phyloP scores from a whole-genome alignment of 768 basidiomycete species.

The Imleria badia region DNA sequence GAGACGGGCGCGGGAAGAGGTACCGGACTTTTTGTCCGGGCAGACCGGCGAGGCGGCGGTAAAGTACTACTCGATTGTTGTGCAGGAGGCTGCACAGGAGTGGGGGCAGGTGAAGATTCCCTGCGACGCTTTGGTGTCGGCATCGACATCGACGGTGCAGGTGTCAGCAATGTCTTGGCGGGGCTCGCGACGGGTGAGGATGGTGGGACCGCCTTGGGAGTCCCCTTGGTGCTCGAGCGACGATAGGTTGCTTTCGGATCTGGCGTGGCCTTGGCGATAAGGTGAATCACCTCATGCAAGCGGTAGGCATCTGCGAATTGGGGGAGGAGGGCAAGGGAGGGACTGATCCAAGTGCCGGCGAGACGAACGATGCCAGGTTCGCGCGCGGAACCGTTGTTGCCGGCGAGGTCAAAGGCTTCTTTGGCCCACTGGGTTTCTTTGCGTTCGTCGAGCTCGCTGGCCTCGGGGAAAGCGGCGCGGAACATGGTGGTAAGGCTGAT shows the following conservation, averaged over 20 bases:
- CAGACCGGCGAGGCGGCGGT: constrained; percentile 45
- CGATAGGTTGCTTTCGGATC: constrained; percentile 80
- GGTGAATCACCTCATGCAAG: constrained; percentile 57
- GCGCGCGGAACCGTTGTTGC: constrained; percentile 72
- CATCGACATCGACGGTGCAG: constrained; percentile 38
- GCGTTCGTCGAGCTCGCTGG: constrained; percentile 74
- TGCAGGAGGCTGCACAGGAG: constrained; percentile 13
- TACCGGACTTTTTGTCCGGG: constrained; percentile 44
- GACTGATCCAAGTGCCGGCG: constrained; percentile 85
- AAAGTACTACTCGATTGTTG: constrained; percentile 23
- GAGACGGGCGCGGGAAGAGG: constrained; percentile 28
- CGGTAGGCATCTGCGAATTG: constrained; percentile 65
- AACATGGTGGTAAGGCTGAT: constrained; percentile 96
- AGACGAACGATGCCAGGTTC: constrained; percentile 66
- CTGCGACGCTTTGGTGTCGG: constrained; percentile 63
- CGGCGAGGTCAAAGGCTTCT: constrained; percentile 68
- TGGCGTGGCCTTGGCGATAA: constrained; percentile 69
- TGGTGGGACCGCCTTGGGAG: constrained; percentile 28
- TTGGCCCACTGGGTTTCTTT: constrained; percentile 83
- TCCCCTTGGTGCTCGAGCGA: constrained; percentile 49
- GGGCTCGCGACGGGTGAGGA: constrained; percentile 27
- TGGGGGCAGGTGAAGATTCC: constrained; percentile 50
- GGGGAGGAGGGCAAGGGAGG: constrained; percentile 55
- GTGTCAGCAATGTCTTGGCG: constrained; percentile 30
- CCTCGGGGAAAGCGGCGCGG: constrained; percentile 88